Percentiles rank a stretch among this genome's conserved stretches.
Evolutionary conservation across 1,139 yeast species (phyloP).

Genomic region (Suhomyces bribrorum): DNA sequence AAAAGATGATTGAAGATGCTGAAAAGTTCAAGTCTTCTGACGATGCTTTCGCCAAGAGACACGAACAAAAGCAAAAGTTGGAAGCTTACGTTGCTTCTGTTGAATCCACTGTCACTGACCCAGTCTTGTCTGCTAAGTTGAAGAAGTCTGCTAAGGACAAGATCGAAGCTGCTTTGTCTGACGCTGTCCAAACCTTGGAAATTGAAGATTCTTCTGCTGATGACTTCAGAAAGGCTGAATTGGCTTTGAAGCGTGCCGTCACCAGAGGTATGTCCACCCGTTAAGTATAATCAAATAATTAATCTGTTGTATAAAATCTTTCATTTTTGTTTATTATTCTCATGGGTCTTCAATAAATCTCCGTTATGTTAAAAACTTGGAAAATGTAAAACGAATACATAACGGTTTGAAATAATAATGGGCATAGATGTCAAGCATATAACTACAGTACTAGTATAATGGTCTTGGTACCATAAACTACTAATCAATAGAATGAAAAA

Average conservation of each 20-base stretch:
- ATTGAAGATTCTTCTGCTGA: constrained; percentile 96
- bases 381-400: not conserved
- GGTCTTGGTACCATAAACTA: not conserved
- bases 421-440: not conserved
- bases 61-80: constrained; percentile 98
- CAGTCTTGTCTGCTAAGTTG: constrained; percentile 96
- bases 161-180: constrained; percentile 98
- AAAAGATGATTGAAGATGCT: constrained; percentile 98
- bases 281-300: constrained; percentile 47
- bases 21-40: constrained; percentile 98
- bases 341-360: constrained; percentile 22
- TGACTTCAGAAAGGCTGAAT: constrained; percentile 98
- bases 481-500: not conserved
- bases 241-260: constrained; percentile 97
- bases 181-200: constrained; percentile 97
- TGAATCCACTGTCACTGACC: constrained; percentile 96
- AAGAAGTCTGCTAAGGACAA: constrained; percentile 98
- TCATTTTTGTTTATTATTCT: constrained; percentile 22
- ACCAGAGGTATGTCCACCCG: constrained; percentile 99
- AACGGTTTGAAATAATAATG: not conserved
- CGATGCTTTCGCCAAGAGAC: constrained; percentile 99
- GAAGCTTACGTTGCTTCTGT: constrained; percentile 98
- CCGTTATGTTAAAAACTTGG: constrained; percentile 7
- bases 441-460: not conserved
- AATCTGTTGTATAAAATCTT: constrained; percentile 21